Evolutionary conservation across 2,329 filamentous ascomycete genomes (phyloP).

Genomic region (Ustilaginoidea virens): DNA sequence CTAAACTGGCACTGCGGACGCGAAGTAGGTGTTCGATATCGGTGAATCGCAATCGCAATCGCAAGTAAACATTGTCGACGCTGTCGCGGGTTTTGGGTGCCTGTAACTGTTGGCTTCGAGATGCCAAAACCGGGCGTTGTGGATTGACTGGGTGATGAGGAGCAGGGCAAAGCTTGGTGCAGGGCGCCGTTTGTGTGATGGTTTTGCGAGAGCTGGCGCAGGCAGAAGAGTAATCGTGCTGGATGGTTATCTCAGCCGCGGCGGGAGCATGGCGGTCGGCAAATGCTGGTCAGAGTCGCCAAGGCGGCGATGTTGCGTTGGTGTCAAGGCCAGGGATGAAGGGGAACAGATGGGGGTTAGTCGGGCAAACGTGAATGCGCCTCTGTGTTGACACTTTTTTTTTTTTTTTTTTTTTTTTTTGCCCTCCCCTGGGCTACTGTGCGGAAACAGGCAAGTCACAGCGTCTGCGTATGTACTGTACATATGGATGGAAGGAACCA

Average conservation of each 20-base stretch:
- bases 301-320: not conserved
- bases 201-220: conserved; percentile 1
- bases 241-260: not conserved
- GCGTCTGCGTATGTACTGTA: too few relatives aligned
- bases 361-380: conserved; percentile 5
- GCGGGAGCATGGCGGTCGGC: not conserved
- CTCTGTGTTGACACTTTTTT: conserved; percentile 1
- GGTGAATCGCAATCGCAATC: conserved; percentile 9
- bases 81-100: conserved; percentile 1
- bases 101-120: conserved; percentile 1
- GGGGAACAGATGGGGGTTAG: conserved; percentile 5
- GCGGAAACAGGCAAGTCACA: too few relatives aligned
- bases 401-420: too few relatives aligned
- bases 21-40: conserved; percentile 6
- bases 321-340: conserved; percentile 2
- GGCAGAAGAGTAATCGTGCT: not conserved
- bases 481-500: too few relatives aligned
- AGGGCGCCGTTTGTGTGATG: too few relatives aligned
- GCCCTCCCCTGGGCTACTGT: too few relatives aligned
- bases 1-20: too few relatives aligned
- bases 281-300: not conserved
- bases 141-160: conserved; percentile 3
- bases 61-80: conserved; percentile 12
- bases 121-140: conserved; percentile 1
- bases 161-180: conserved; percentile 2